phyloP scores from a whole-genome alignment of 2,329 filamentous ascomycete species.

The Epichloe bromicola region DNA sequence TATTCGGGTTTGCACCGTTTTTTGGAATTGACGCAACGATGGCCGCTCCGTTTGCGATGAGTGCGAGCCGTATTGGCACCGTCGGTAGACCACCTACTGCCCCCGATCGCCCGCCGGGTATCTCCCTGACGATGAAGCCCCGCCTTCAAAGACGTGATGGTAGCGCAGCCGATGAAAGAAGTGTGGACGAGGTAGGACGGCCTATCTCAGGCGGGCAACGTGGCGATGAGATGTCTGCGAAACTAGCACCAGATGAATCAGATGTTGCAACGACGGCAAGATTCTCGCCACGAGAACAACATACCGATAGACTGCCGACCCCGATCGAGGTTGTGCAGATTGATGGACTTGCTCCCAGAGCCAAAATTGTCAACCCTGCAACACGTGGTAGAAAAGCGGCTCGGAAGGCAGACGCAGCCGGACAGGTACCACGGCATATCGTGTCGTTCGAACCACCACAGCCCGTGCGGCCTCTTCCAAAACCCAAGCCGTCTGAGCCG shows the following conservation, averaged over 20 bases:
- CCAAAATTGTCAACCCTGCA: constrained; percentile 31
- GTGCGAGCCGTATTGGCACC: constrained; percentile 4
- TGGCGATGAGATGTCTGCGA: not conserved
- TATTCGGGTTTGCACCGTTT: constrained; percentile 26
- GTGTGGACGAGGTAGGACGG: not conserved
- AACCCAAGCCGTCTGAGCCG: not conserved
- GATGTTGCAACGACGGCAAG: not conserved
- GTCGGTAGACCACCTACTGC: constrained; percentile 2
- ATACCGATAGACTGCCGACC: not conserved
- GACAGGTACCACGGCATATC: constrained; percentile 30
- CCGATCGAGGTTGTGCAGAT: not conserved
- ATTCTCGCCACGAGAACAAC: not conserved
- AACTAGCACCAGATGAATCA: not conserved
- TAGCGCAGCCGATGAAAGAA: not conserved
- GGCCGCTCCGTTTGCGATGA: constrained; percentile 9
- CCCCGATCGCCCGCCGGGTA: not conserved
- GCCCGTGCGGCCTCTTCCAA: constrained; percentile 3
- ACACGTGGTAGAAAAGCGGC: constrained; percentile 41
- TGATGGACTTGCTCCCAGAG: not conserved
- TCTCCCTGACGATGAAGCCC: not conserved
- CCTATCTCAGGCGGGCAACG: not conserved
- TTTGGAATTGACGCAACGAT: constrained; percentile 7
- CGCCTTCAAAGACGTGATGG: not conserved
- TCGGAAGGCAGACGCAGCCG: constrained; percentile 36
- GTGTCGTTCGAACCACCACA: constrained; percentile 21